Evolutionary conservation across 2,329 filamentous ascomycete genomes (phyloP).

Genomic region (Sporothrix protearum): DNA sequence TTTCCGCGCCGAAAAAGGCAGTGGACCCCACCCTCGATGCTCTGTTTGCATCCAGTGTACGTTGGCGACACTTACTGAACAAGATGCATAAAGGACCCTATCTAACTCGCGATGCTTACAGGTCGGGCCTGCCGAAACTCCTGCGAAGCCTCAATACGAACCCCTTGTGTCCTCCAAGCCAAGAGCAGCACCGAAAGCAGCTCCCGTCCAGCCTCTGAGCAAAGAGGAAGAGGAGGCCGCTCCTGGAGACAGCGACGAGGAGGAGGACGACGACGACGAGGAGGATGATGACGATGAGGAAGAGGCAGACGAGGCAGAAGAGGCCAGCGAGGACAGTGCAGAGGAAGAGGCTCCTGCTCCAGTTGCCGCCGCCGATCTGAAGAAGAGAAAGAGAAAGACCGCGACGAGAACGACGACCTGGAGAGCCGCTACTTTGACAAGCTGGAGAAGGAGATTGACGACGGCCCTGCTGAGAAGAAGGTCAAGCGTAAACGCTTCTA

Average conservation of each 20-base stretch:
- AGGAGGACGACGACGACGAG: constrained; percentile 3
- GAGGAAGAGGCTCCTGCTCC: constrained; percentile 37
- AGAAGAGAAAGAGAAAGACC: constrained; percentile 61
- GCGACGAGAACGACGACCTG: constrained; percentile 63
- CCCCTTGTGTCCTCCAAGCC: constrained; percentile 23
- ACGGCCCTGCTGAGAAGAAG: constrained; percentile 49
- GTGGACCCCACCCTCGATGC: constrained; percentile 67
- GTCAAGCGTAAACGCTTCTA: constrained; percentile 44
- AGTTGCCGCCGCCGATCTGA: constrained; percentile 39
- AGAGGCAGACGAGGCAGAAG: constrained; percentile 33
- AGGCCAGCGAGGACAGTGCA: constrained; percentile 40
- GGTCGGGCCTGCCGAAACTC: constrained; percentile 51
- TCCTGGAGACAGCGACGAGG: constrained; percentile 18
- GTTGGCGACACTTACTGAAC: neutral
- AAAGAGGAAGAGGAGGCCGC: constrained; percentile 19
- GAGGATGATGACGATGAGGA: constrained; percentile 34
- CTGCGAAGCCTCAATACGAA: constrained; percentile 46
- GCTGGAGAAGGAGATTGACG: constrained; percentile 48
- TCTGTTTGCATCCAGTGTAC: constrained; percentile 69
- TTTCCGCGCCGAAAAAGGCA: constrained; percentile 49
- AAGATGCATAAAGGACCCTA: neutral
- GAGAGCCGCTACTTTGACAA: constrained; percentile 68
- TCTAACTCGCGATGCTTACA: constrained; percentile 31
- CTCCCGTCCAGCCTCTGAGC: constrained; percentile 20
- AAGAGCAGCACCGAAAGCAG: neutral